Base-by-base conservation (phyloP, 1,284 basidiomycete genomes). In the Sanghuangporus weigelae region DNA sequence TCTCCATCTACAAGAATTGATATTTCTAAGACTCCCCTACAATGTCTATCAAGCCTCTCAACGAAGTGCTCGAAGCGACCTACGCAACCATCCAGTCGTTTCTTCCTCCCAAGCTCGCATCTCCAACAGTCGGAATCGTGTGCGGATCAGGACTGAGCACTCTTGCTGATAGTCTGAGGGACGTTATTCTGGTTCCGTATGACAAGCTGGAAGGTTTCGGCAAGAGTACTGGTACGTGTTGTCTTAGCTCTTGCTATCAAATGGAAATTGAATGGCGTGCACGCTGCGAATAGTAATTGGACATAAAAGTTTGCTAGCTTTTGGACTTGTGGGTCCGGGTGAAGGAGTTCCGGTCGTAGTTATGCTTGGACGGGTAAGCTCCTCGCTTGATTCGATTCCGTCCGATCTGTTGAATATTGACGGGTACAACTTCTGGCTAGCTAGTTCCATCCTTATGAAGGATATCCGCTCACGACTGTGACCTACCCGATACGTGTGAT, bases 401-500 rank as follows among this genome's bases (percentile, higher is more conserved):
- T 12, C 5, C 31, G 6, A 23, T 3, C 2, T 31, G 11, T 8
- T 38, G 39, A 48, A 56, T 7, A 26, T 23, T 50, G n/a, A 65
- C 36, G 26, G 64, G 40, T 38, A 36, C 35, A 26, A 46, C 35
- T 63, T 61, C 49, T 57, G 66, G 42, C 67, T 64, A 70, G 67
- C 70, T 68, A 90, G 90, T 91, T 94, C 68, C 92, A 94, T 73
- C 81, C 86, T 3, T 95, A 94, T 69, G 92, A 95, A 74, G 92
- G 92, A 3, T 86, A 93, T 69, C 73, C 78, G 21, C 76, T 92
- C 31, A 74, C 80, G 3, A 82, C 83, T 3, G 86, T 92, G 16
- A 84, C 87, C 8, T 93, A 90, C 70, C 92, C 91, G 8, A 85
- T 94, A 57, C 82, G 92, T 49, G 77, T 89, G 7, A 86, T 95